Conservation (phyloP, 331 rosid genomes). For the Telfairia occidentalis region DNA sequence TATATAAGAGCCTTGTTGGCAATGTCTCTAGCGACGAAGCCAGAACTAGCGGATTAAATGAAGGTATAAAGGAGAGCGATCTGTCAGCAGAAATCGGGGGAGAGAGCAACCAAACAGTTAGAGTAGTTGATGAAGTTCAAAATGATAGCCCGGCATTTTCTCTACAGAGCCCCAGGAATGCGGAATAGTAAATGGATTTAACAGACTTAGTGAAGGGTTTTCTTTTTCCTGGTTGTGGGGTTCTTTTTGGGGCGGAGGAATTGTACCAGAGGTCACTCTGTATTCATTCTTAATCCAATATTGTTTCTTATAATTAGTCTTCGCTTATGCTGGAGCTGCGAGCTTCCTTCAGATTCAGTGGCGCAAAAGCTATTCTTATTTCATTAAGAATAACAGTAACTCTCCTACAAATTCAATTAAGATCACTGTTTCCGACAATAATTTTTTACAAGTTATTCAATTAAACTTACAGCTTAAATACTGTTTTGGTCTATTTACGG, state of each 20-base stretch:
- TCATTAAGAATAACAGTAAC: neutral
- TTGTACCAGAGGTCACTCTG: neutral
- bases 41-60: conserved; percentile 18
- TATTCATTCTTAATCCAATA: neutral
- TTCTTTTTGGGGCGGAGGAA: conserved; percentile 1
- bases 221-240: neutral
- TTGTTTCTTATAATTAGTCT: neutral
- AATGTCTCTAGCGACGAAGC: conserved; percentile 32
- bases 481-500: no score
- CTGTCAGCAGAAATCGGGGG: conserved; percentile 22
- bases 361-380: neutral
- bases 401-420: neutral
- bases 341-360: neutral
- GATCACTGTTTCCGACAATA: neutral
- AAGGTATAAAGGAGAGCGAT: conserved; percentile 21
- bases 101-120: conserved; percentile 12
- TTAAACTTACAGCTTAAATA: neutral
- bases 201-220: neutral
- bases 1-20: conserved; percentile 71
- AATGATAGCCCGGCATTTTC: conserved; percentile 35
- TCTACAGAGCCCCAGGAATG: conserved; percentile 43
- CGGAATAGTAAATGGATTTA: conserved; percentile 17
- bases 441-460: neutral
- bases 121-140: conserved; percentile 10
- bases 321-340: neutral